Base-by-base conservation (phyloP, 176 grass and related monocot genomes). In the Alopecurus myosuroides region DNA sequence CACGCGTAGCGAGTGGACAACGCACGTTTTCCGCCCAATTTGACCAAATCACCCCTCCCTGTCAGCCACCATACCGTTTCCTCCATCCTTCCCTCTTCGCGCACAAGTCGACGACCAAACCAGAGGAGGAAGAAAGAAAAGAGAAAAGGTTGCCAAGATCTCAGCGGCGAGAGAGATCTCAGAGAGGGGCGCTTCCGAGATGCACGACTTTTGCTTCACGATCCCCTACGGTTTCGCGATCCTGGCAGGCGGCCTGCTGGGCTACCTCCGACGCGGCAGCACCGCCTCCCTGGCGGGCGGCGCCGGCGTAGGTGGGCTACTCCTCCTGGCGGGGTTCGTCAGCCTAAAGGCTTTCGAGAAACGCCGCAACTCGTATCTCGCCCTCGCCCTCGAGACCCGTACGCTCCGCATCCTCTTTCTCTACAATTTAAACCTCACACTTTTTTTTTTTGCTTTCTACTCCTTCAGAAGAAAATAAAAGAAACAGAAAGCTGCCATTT, bases 131-230 rank as follows among this genome's bases (percentile, higher is more conserved):
- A 31, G 45, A 20, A 80, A 34, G 57, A 11, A 52, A 23, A 25
- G 15, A 51, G 15, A 29, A 5, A 20, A 50, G 30, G 50, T 45
- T 64, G 37, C 48, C 77, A 15, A 86, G 66, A 86, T 86, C 84
- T 51, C 76, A 35, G 15, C 40, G 9, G 37, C 0, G 41, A 39
- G 14, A 26, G 78, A 82, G 88, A 90, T 90, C 88, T 86, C 74
- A 20, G 56, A 29, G 4, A 15, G 28, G 8, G 3, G 11, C 2
- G 57, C 22, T 3, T 45, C 11, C 12, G 57, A 86, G 80, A 98
- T 98, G 97, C 97, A 98, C 88, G 97, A 98, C 86, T 98, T 98
- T 89, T 98, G 97, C 91, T 95, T 98, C 84, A 98, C 97, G 63
- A 95, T 98, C 34, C 97, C 97, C 8, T 98, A 92, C 81, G 97